Base-by-base conservation (phyloP, 176 grass and related monocot genomes). In the Triticum turgidum region DNA sequence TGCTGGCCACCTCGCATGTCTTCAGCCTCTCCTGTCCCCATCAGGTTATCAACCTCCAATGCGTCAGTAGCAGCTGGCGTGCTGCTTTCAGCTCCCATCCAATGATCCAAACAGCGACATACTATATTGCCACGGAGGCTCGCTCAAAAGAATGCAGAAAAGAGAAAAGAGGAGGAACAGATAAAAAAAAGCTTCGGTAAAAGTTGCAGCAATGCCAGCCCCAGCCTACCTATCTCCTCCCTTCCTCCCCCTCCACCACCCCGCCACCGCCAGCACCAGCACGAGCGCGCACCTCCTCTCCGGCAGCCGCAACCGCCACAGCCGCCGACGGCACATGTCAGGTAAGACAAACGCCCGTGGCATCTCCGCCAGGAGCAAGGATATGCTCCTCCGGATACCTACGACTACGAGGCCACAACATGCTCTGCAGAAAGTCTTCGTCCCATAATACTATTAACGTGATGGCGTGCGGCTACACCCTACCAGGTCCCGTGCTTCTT, bases 211-310 rank as follows among this genome's bases (percentile, higher is more conserved):
- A 35, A 83, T 83, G 87, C 73, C 62, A 67, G 73, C 80, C 87
- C 82, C 87, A 71, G 35, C 38, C 52, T 39, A 59, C 65, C 54
- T 88, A 83, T 88, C 86, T 65, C 47, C 73, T 83, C 22, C 18
- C 73, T 24, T 32, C 34, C 11, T 8, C 7, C 72, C 34, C 22
- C 5, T 35, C 73, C 61, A 2, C 21, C 78, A 3, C 33, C 54
- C 78, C 58, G 38, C 78, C 41, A 76, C 51, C 41, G 9, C 41
- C 39, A 8, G 8, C 39, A 9, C 42, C 42, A 58, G 18, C 54
- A 58, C 54, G 18, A 58, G 18, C 54, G 6, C 18, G 1, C 72
- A 5, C 38, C 7, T 52, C 78, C 3, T 66, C 78, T 77, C 62
- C 86, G 86, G 70, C 32, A 12, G n/a, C 33, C 33, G 42, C 72